A percentile compares a stretch with the other conserved stretches of the same genome.
Conservation (phyloP, 768 basidiomycete species). For the Coprinopsis cinerea region DNA sequence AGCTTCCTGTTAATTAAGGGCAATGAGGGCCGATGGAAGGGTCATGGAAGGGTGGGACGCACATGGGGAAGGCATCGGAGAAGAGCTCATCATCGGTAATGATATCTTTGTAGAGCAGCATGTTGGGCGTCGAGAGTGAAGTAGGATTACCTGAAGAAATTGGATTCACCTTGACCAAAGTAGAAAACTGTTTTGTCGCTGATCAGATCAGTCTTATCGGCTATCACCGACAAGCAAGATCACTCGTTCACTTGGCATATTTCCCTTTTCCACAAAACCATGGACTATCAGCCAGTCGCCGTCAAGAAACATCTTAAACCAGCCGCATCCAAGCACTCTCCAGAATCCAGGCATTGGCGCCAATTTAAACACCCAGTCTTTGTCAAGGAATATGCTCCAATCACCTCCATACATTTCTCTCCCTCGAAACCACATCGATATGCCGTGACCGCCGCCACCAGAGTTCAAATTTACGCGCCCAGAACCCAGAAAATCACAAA, state of each 20-base stretch:
- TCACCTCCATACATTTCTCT: conserved; percentile 92
- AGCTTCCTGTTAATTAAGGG: conserved; percentile 48
- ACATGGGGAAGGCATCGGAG: conserved; percentile 91
- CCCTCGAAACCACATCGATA: conserved; percentile 85
- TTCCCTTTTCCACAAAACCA: too few relatives aligned
- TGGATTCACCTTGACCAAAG: too few relatives aligned
- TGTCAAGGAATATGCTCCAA: conserved; percentile 93
- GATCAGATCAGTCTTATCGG: conserved; percentile 33
- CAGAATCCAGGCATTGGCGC: conserved; percentile 83
- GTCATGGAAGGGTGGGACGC: conserved; percentile 27
- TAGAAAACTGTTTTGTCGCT: conserved; percentile 16
- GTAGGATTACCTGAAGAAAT: conserved; percentile 16
- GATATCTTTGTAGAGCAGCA: conserved; percentile 74
- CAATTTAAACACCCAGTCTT: conserved; percentile 89
- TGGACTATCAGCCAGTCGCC: conserved; percentile 80
- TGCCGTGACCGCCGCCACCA: conserved; percentile 90
- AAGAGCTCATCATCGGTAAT: conserved; percentile 86
- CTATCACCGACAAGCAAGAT: conserved; percentile 7
- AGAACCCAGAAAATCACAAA: conserved; percentile 95
- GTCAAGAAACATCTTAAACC: conserved; percentile 54
- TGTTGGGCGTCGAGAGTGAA: conserved; percentile 26
- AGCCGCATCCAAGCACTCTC: conserved; percentile 51
- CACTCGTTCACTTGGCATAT: too few relatives aligned
- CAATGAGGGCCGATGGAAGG: background rate
- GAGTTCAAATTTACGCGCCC: conserved; percentile 93